A percentile compares a stretch with the other conserved stretches of the same genome.
These are phyloP conservation scores for Cydonia oblonga DNA, from an alignment of 331 rosid genomes.

Conservation along the genomic window DNA sequence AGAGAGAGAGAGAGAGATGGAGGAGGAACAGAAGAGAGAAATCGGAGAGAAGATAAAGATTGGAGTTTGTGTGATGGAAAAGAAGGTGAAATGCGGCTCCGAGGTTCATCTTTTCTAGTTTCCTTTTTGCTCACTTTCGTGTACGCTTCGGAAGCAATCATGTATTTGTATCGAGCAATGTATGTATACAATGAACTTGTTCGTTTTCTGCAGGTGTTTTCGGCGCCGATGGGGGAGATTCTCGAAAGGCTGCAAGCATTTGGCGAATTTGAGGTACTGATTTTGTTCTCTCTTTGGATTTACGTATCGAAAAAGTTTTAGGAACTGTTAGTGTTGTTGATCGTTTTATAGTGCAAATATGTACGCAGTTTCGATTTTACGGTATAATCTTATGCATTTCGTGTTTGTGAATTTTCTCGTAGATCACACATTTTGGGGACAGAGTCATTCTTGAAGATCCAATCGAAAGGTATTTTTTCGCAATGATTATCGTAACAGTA, in stretches of 20 bases:
- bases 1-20: not conserved
- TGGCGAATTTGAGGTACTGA: constrained; percentile 87
- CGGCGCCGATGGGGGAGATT: constrained; percentile 92
- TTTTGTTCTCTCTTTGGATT: not conserved
- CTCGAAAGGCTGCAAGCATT: constrained; percentile 74
- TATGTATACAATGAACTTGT: not conserved
- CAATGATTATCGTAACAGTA: not conserved
- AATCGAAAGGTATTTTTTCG: constrained; percentile 55
- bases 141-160: not conserved
- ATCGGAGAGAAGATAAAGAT: constrained; percentile 40
- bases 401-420: constrained; percentile 8
- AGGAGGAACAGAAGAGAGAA: constrained; percentile 2
- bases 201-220: constrained; percentile 31
- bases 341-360: not conserved
- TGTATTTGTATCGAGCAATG: constrained; percentile 7
- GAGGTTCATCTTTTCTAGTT: constrained; percentile 47
- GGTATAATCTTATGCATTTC: constrained; percentile 6
- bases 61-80: constrained; percentile 98
- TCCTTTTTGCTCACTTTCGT: not conserved
- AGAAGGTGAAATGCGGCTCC: constrained; percentile 97
- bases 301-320: not conserved
- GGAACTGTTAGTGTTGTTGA: not conserved
- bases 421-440: constrained; percentile 79
- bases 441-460: constrained; percentile 83
- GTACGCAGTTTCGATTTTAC: not conserved